A percentile compares a stretch with the other conserved stretches of the same genome.
Evolutionary conservation across 2,329 filamentous ascomycete species (phyloP).

Genomic region (Penicillium sp.): DNA sequence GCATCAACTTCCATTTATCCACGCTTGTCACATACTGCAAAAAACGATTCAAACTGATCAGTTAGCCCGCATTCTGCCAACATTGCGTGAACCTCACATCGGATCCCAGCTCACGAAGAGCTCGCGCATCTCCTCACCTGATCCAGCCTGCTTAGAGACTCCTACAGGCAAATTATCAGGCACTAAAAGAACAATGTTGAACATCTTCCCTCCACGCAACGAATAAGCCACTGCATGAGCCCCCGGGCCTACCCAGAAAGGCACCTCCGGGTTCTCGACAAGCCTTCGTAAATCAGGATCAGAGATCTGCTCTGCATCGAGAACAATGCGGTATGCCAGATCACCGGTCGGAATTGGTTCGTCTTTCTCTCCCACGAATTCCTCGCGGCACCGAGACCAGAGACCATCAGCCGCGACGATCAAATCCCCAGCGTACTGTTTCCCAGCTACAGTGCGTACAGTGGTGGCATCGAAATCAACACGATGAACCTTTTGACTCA

Average conservation of each 20-base stretch:
- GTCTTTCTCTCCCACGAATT: conserved; percentile 49
- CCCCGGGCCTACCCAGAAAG: conserved; percentile 64
- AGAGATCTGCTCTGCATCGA: conserved; percentile 52
- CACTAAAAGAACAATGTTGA: conserved; percentile 65
- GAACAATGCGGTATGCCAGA: conserved; percentile 63
- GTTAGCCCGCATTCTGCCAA: not conserved
- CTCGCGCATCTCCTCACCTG: conserved; percentile 59
- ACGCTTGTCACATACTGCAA: conserved; percentile 56
- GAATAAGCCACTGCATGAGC: conserved; percentile 62
- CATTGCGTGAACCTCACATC: conserved; percentile 26
- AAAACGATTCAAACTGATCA: conserved; percentile 38
- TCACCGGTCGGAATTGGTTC: conserved; percentile 61
- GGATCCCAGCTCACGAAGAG: conserved; percentile 66
- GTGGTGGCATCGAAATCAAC: conserved; percentile 37
- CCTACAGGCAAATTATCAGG: conserved; percentile 61
- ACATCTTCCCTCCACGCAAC: conserved; percentile 58
- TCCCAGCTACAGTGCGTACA: conserved; percentile 44
- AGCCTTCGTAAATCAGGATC: conserved; percentile 54
- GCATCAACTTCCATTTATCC: conserved; percentile 68
- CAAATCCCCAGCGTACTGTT: conserved; percentile 51
- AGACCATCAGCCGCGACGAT: conserved; percentile 65
- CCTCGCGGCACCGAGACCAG: conserved; percentile 58
- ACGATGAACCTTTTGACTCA: conserved; percentile 49
- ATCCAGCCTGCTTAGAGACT: conserved; percentile 54
- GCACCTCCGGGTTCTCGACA: conserved; percentile 53